Evolutionary conservation across 2,329 filamentous ascomycete species (phyloP), one percentile per base, ranked within the genome.

Genomic region (Plectosphaerella plurivora): DNA sequence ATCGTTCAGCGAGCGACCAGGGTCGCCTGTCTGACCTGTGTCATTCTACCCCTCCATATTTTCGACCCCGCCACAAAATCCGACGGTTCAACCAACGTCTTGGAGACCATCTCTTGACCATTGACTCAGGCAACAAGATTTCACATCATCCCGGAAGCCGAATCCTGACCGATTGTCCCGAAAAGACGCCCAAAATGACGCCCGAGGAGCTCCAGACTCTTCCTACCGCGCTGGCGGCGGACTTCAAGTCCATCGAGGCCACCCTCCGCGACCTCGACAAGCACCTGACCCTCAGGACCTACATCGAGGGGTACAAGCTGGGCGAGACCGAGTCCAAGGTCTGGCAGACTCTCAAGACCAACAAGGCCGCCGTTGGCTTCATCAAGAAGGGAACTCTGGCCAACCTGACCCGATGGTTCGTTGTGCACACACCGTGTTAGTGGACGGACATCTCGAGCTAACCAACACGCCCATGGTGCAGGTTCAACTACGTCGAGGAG

Each of bases 201-300:
- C 66, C 71, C 59, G 76, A 80, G 61, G 79, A 83, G 67, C 72
- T 84, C 59, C 70, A 75, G 55, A 68, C 74, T 52, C 68, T 84
- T 48, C 72, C 77, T 55, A 70, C 69, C 62, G 73, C 74, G 60
- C 72, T 84, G 55, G 69, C 73, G 54, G 77, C 76, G 39, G 90
- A 96, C 71, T 94, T 95, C 74, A 95, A 94, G 73, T 77, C 86
- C 53, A 84, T 92, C 59, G 89, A 94, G 65, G 81, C 83, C 24
- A 78, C 85, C 54, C 81, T 96, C 51, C 77, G 81, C 61, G 84
- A 88, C 60, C 84, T 97, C 56, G 91, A 97, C 70, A 89, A 89
- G 68, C 88, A 96, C 74, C 81, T 97, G 55, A 90, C 86, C 4
- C 83, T 97, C 33, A 87, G 93, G 63, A 90, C 89, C 14, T 94